Conservation (phyloP, 139 green algal species). For the Tetraselmis striata region DNA sequence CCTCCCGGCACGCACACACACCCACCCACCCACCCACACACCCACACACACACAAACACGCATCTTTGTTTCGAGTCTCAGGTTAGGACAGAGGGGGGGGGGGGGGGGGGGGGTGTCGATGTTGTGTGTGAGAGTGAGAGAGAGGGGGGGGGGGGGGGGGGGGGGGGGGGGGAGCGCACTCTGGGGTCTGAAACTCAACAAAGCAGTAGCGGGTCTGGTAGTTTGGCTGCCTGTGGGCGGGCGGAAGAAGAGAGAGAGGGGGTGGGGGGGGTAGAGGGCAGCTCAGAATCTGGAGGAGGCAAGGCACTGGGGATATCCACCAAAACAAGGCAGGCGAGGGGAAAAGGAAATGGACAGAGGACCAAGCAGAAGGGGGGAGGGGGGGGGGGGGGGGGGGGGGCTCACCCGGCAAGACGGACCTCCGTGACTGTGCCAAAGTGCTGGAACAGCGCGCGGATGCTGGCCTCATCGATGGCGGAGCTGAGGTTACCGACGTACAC, state of each 20-base stretch:
- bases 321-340: too few species aligned
- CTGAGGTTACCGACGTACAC: slow-evolving; percentile 4
- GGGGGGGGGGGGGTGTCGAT: too few species aligned
- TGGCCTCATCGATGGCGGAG: slow-evolving; percentile 2
- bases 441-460: slow-evolving; percentile 2
- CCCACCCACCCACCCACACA: neutral
- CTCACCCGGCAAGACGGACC: slow-evolving; percentile 2
- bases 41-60: neutral
- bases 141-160: too few species aligned
- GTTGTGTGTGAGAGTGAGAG: too few species aligned
- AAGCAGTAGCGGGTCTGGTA: neutral
- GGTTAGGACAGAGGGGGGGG: too few species aligned
- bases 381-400: neutral
- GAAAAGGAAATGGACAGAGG: too few species aligned
- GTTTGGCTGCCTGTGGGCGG: neutral
- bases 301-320: too few species aligned
- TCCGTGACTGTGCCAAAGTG: neutral
- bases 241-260: neutral
- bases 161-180: too few species aligned
- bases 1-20: neutral
- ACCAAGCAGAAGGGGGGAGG: neutral
- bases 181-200: neutral
- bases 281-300: neutral
- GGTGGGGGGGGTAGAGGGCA: neutral
- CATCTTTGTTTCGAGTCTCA: too few species aligned